Conservation (phyloP, 169 alveolate species). For the Eimeria maxima region DNA sequence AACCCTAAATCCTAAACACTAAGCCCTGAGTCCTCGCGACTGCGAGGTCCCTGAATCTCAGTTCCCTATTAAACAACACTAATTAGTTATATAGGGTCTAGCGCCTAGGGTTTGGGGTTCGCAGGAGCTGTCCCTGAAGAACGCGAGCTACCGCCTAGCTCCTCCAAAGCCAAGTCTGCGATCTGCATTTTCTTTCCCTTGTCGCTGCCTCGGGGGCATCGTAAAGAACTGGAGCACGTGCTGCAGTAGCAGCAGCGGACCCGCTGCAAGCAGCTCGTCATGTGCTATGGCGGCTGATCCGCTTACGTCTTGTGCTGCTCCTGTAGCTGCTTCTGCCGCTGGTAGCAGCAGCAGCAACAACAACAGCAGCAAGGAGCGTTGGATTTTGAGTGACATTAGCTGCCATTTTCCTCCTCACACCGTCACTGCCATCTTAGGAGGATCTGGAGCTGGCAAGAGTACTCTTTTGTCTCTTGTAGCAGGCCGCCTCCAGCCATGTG, state of each 20-base stretch:
- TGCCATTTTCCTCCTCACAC: constrained; percentile 49
- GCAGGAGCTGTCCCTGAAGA: constrained; percentile 4
- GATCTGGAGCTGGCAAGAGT: constrained; percentile 96
- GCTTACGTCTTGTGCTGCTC: not conserved
- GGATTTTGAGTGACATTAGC: constrained; percentile 37
- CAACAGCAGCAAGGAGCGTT: constrained; percentile 4
- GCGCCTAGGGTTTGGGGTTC: not conserved
- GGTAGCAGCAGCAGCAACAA: constrained; percentile 1
- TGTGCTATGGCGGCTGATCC: not conserved
- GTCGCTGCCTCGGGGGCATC: not conserved
- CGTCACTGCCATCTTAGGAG: constrained; percentile 88
- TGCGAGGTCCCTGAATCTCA: not conserved
- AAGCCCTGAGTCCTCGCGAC: not conserved
- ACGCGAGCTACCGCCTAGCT: not conserved
- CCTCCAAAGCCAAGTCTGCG: not conserved
- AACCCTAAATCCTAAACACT: not conserved
- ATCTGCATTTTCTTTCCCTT: not conserved
- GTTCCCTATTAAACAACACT: not conserved
- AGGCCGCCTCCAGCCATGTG: constrained; percentile 37
- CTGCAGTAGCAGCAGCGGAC: not conserved
- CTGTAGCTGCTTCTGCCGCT: not conserved
- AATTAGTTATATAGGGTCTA: not conserved
- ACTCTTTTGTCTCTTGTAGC: constrained; percentile 93
- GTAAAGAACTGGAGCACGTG: not conserved
- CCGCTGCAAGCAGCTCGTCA: not conserved